Evolutionary conservation across 2,329 filamentous ascomycete species (phyloP).

Genomic region (Pseudogymnoascus destructans): DNA sequence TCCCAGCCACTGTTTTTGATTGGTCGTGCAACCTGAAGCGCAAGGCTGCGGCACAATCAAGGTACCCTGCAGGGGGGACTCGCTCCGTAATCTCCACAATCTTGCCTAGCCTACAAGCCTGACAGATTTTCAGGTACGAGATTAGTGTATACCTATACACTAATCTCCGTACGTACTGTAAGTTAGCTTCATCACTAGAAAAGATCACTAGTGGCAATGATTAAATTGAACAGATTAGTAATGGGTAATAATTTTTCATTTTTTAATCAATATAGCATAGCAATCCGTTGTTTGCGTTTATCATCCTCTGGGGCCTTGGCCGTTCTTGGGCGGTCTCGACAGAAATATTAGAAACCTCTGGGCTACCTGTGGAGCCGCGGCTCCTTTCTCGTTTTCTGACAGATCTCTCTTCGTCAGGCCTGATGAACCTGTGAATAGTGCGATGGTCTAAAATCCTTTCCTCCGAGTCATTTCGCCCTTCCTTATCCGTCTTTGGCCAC

Average conservation of each 20-base stretch:
- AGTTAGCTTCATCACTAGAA: not conserved
- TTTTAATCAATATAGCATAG: not conserved
- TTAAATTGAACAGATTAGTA: not conserved
- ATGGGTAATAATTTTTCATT: not conserved
- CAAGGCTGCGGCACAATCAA: not conserved
- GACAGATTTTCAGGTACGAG: slow-evolving; percentile 1
- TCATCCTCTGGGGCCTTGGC: not conserved
- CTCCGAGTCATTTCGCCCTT: slow-evolving; percentile 60
- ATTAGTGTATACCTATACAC: not conserved
- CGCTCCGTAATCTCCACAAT: slow-evolving; percentile 1
- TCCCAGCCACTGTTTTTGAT: not conserved
- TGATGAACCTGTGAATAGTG: slow-evolving; percentile 73
- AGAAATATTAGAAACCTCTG: not conserved
- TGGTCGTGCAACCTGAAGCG: not conserved
- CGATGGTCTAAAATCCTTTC: slow-evolving; percentile 63
- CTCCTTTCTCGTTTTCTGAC: slow-evolving; percentile 17
- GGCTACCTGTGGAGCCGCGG: not conserved
- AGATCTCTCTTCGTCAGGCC: slow-evolving; percentile 48
- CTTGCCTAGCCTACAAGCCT: slow-evolving; percentile 1
- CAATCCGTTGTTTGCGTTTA: not conserved
- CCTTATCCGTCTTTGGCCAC: slow-evolving; percentile 89
- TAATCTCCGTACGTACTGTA: no score
- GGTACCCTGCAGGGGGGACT: not conserved
- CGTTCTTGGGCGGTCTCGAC: not conserved
- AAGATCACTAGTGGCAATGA: not conserved